phyloP scores from a whole-genome alignment of 192 early-diverging fungal species.

The Haplosporangium gracile region DNA sequence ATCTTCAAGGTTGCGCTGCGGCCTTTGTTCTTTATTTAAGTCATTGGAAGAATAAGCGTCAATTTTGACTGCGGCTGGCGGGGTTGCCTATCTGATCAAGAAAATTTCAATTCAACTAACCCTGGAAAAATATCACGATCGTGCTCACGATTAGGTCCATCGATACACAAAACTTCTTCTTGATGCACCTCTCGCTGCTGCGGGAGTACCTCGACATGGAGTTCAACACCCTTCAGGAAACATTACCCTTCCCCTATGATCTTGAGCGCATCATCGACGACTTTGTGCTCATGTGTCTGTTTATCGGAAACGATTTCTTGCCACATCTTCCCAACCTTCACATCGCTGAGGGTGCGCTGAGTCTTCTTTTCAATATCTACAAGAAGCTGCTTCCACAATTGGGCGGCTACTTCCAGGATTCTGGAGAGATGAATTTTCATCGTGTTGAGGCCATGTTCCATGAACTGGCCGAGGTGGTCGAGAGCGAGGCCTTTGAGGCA shows the following conservation, averaged over 20 bases:
- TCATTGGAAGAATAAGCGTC: neutral
- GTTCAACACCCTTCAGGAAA: constrained; percentile 71
- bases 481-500: constrained; percentile 63
- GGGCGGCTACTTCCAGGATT: constrained; percentile 91
- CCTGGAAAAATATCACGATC: neutral
- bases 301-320: constrained; percentile 98
- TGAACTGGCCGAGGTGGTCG: constrained; percentile 66
- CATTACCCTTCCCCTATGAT: constrained; percentile 76
- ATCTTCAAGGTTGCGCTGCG: constrained; percentile 4
- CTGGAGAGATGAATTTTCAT: constrained; percentile 74
- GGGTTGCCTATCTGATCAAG: neutral
- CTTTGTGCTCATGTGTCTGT: constrained; percentile 92
- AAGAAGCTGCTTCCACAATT: constrained; percentile 73
- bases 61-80: constrained; percentile 2
- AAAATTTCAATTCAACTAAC: constrained; percentile 16
- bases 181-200: constrained; percentile 89
- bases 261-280: constrained; percentile 97
- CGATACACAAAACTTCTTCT: constrained; percentile 72
- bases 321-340: constrained; percentile 95
- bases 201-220: constrained; percentile 96
- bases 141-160: constrained; percentile 44
- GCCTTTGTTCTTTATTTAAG: neutral
- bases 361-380: constrained; percentile 77
- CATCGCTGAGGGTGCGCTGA: constrained; percentile 91
- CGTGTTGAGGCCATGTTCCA: constrained; percentile 75